Evolutionary conservation across 1,139 yeast genomes (phyloP), one percentile per base, ranked within the genome.

Genomic region (Yamadazyma spencermartinsiae): DNA sequence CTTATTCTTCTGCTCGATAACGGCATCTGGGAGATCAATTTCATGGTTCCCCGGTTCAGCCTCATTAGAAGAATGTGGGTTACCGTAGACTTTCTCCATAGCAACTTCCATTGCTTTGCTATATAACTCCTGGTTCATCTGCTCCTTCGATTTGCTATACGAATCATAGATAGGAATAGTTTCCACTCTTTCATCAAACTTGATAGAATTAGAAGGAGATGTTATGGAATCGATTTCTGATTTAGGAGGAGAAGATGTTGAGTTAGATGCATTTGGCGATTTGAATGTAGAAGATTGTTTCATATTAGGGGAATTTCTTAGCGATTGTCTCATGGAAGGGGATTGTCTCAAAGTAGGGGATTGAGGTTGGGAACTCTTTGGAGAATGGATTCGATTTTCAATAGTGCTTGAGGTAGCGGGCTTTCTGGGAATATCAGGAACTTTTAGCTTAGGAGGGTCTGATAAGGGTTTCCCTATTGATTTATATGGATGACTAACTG

Each of bases 61-160:
- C 13, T 18, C 10, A n/a, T 14, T 24, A 27, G 17, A 4, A n/a
- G 19, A 13, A 12, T 36, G 35, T 29, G 26, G 49, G 35, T 55
- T 55, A 2, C 74, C 75, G 42, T 68, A 68, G 1, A 70, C 74
- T 41, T 59, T 65, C 39, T 63, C 61, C 52, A 61, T 58, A 1
- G 76, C 76, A 1, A 65, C 74, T 40, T 60, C 55, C 60, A 68
- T 55, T 1, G 76, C 76, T 26, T 64, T 65, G 9, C 60, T 60
- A 43, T 68, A 70, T 33, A 64, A 39, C 14, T 53, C 56, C 19
- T 47, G 40, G 39, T 52, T 46, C 1, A 49, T 33, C 3, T 41
- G 16, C 29, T 36, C 31, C 14, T 42, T 27, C 3, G 40, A 35
- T 20, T 33, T 33, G 7, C 36, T 37, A 12, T 30, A 19, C 2